Conservation (phyloP, 805 yeast species). For the Kregervanrija fluxuum region DNA sequence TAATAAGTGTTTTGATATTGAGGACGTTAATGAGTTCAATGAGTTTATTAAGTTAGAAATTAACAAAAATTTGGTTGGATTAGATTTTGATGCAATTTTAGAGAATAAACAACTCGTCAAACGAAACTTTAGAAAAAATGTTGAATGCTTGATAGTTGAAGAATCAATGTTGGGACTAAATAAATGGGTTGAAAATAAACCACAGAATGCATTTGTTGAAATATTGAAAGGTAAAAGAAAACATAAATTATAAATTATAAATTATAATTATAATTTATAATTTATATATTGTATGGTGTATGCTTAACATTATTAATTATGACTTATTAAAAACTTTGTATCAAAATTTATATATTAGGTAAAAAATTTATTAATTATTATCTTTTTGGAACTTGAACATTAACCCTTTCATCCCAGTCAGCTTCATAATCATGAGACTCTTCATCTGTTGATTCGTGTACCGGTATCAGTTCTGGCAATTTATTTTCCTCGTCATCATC, state of each 20-base stretch:
- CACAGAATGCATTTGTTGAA: constrained; percentile 49
- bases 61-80: constrained; percentile 29
- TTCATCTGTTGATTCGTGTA: constrained; percentile 45
- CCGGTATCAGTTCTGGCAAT: constrained; percentile 29
- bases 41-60: constrained; percentile 30
- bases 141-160: constrained; percentile 47
- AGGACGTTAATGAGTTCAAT: constrained; percentile 36
- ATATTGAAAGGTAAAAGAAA: constrained; percentile 46
- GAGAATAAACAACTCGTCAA: constrained; percentile 40
- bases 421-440: constrained; percentile 49
- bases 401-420: constrained; percentile 38
- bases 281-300: too few relatives aligned
- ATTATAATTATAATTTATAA: constrained; percentile 20
- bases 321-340: background rate
- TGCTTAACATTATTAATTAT: background rate
- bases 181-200: constrained; percentile 66
- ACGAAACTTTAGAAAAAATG: constrained; percentile 22
- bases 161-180: constrained; percentile 66
- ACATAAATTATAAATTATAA: too few relatives aligned
- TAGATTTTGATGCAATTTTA: constrained; percentile 38
- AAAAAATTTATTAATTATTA: background rate
- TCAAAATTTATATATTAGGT: background rate
- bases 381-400: constrained; percentile 11
- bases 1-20: constrained; percentile 44
- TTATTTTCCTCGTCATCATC: constrained; percentile 18